Evolutionary conservation across 345 rosid species (phyloP).

Genomic region (Boechera divaricarpa): DNA sequence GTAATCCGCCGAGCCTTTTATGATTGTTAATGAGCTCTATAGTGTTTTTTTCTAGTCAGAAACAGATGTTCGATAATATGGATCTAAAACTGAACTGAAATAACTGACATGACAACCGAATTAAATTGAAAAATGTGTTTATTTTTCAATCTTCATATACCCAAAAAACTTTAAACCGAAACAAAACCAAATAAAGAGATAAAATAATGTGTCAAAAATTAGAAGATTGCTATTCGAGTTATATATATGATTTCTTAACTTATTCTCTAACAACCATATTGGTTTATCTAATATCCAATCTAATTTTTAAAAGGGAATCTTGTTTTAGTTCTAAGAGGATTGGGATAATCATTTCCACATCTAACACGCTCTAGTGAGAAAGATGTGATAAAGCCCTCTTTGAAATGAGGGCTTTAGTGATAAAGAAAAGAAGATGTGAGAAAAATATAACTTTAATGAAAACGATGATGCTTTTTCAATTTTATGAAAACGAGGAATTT

Average conservation of each 20-base stretch:
- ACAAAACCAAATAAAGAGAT: not conserved
- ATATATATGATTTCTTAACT: too few relatives aligned
- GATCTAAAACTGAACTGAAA: not conserved
- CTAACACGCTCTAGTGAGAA: not conserved
- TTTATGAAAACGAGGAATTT: constrained; percentile 28
- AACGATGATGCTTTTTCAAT: constrained; percentile 26
- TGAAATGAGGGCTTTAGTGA: not conserved
- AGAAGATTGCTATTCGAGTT: too few relatives aligned
- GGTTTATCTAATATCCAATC: too few relatives aligned
- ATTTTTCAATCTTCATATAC: not conserved
- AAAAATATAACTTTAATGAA: not conserved
- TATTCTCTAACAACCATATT: too few relatives aligned
- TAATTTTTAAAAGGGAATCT: too few relatives aligned
- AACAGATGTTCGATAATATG: not conserved
- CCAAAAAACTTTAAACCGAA: not conserved
- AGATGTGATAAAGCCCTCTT: not conserved
- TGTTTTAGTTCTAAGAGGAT: not conserved
- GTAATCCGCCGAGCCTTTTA: constrained; percentile 12
- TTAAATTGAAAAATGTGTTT: not conserved
- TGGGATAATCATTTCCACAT: constrained; percentile 3
- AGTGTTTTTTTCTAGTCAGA: not conserved
- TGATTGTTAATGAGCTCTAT: not conserved
- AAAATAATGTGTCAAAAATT: not conserved
- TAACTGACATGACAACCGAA: not conserved
- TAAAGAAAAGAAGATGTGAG: not conserved